Percentiles rank a stretch among this genome's conserved stretches.
phyloP scores from a whole-genome alignment of 2,329 filamentous ascomycete genomes.

The Alternaria dauci region DNA sequence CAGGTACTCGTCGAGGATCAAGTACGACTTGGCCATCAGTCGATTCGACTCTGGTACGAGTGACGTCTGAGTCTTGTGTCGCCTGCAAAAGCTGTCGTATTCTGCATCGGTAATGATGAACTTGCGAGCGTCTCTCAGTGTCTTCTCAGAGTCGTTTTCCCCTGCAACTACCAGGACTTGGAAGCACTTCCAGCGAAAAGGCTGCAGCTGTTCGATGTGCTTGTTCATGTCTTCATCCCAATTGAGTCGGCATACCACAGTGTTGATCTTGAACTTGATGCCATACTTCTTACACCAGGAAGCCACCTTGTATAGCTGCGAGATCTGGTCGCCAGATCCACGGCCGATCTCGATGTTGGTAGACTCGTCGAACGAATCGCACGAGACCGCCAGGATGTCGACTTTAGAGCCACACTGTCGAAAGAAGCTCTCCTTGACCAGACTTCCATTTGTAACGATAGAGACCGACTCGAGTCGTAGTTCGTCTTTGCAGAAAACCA shows the following conservation, averaged over 20 bases:
- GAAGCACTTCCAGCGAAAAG: constrained; percentile 66
- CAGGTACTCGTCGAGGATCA: constrained; percentile 62
- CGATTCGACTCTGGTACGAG: constrained; percentile 57
- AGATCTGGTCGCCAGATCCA: constrained; percentile 52
- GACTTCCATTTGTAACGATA: constrained; percentile 64
- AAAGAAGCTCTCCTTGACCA: constrained; percentile 57
- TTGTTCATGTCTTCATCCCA: constrained; percentile 55
- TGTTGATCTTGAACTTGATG: constrained; percentile 67
- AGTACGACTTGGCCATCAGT: constrained; percentile 61
- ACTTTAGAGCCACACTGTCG: constrained; percentile 54
- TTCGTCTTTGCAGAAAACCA: constrained; percentile 59
- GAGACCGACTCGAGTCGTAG: constrained; percentile 61
- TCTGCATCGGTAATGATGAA: constrained; percentile 60
- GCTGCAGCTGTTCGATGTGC: constrained; percentile 51
- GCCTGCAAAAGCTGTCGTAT: constrained; percentile 57
- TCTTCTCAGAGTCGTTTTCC: constrained; percentile 59
- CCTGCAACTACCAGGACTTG: constrained; percentile 63
- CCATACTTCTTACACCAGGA: constrained; percentile 57
- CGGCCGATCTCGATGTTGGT: constrained; percentile 64
- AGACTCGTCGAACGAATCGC: constrained; percentile 62
- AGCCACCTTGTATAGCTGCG: constrained; percentile 55
- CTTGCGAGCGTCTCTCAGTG: constrained; percentile 47
- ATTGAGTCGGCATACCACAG: constrained; percentile 61
- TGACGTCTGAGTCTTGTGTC: constrained; percentile 53
- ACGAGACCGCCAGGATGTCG: constrained; percentile 65